Evolutionary conservation across 2,329 filamentous ascomycete species (phyloP), one percentile per base, ranked within the genome.

Genomic region (Bipolaris cookei): DNA sequence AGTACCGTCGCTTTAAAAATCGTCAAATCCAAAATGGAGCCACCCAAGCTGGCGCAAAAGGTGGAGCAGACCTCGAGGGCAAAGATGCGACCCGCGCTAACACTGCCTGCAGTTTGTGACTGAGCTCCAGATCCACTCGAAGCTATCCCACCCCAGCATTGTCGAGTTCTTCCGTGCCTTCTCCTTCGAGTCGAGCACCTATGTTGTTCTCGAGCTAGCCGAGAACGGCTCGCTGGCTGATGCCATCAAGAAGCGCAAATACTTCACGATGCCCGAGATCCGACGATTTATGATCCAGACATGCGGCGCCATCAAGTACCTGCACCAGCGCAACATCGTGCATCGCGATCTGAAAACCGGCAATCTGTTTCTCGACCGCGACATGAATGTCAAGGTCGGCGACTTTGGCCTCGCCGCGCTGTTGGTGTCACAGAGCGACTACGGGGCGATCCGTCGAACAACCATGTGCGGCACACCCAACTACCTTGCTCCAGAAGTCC

Each of bases 381-480:
- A 92, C 65, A 97, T 99, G 94, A 96, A 99, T 71, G 89, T 97
- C 68, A 99, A 99, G 76, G 92, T 99, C 68, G 95, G 95, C 42
- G 95, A 99, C 76, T 99, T 99, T 79, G 95, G 95, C 3, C 83
- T 99, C 53, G 95, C 95, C 28, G 95, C 96, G 25, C 82, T 99
- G 67, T 83, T 98, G 54, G 88, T 98, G 42, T 96, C 93, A 8
- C 92, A 94, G 72, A 92, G 90, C 75, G 95, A 99, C 71, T 91
- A 91, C 84, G 88, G 88, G 76, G 92, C 86, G 66, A 76, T 76
- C 57, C 87, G 95, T 63, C 86, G 96, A 69, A 97, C 92, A 23
- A 99, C 95, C 6, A 86, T 99, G 58, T 99, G 95, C 68, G 95
- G 95, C 56, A 99, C 95, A 4, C 95, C 95, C 1, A 99, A 99